Evolutionary conservation across 306 rosid genomes (phyloP), one percentile per base, ranked within the genome.

Genomic region (Prunus mume): DNA sequence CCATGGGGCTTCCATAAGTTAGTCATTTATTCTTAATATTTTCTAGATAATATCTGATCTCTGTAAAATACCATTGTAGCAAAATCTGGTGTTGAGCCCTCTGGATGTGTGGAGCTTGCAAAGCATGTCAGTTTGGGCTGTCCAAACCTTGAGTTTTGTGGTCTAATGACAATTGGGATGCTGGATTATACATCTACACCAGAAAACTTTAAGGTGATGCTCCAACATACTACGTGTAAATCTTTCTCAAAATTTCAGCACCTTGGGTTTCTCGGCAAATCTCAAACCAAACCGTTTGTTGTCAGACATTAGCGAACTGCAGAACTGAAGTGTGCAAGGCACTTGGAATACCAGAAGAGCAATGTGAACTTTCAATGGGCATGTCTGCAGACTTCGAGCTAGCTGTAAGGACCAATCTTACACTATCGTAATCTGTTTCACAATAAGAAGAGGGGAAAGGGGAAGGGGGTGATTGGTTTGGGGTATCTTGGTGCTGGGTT

Each of bases 81-180:
- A 54, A 95, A 95, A 83, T 95, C 25, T 79, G 97, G 98, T 24
- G 93, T 92, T 74, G 92, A 92, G 81, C 98, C 97, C 50, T 66
- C 88, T 71, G 74, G 54, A 51, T 92, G 97, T 75, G 90, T 88
- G 71, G 97, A 90, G 69, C 92, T 95, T 46, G 97, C 86, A 66
- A 90, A 88, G 81, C 95, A 95, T 84, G 90, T 95, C 72, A 83
- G 76, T 56, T 71, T 46, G 46, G 83, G 77, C 79, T 88, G 97
- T 85, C 87, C 90, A 83, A 87, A 92, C 83, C 97, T 95, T 28
- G 88, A 89, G 81, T 90, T 95, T 78, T 85, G 83, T 82, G 97
- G 98, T 63, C 81, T 95, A 58, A 95, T 95, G 97, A 95, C 97
- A 52, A 92, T 90, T 87, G 98, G 98, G 62, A 95, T 95, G 98